These are phyloP conservation scores for Letharia columbiana DNA, from an alignment of 495 filamentous ascomycete species.

Conservation along the genomic window DNA sequence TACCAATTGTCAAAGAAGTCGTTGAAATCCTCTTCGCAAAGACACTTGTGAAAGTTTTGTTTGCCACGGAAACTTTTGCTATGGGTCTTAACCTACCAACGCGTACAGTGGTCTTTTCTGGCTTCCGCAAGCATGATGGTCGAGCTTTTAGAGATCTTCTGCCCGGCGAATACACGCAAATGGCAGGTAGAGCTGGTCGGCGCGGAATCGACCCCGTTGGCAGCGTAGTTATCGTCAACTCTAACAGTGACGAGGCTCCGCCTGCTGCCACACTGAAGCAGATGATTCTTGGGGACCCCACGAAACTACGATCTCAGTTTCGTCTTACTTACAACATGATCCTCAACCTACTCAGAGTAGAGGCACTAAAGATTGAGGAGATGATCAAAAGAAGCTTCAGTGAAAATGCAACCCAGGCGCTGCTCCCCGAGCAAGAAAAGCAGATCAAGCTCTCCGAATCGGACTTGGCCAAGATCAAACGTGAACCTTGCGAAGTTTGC, in stretches of 20 bases:
- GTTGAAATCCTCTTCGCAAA: constrained; percentile 95
- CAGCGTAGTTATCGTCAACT: constrained; percentile 84
- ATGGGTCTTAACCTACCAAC: constrained; percentile 97
- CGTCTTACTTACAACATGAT: constrained; percentile 99
- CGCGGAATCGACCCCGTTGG: constrained; percentile 88
- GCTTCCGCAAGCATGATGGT: constrained; percentile 92
- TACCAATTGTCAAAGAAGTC: constrained; percentile 96
- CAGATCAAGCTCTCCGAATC: constrained; percentile 87
- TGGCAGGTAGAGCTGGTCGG: constrained; percentile 91
- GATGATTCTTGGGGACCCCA: constrained; percentile 95
- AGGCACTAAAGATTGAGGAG: constrained; percentile 96
- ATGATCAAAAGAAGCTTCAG: constrained; percentile 99
- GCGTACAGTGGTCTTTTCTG: constrained; percentile 93
- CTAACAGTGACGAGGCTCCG: constrained; percentile 78
- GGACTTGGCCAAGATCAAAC: constrained; percentile 79
- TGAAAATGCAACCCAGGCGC: constrained; percentile 94
- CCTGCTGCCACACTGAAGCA: constrained; percentile 68
- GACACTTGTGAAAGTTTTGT: constrained; percentile 90
- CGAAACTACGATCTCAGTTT: constrained; percentile 92
- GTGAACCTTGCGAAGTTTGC: constrained; percentile 75
- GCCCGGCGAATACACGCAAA: constrained; percentile 96
- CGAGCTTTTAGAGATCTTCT: constrained; percentile 82
- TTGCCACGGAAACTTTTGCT: constrained; percentile 96
- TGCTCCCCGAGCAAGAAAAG: constrained; percentile 91
- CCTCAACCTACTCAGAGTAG: constrained; percentile 85